Conservation (phyloP, 1,284 basidiomycete species). For the Malassezia nana region DNA sequence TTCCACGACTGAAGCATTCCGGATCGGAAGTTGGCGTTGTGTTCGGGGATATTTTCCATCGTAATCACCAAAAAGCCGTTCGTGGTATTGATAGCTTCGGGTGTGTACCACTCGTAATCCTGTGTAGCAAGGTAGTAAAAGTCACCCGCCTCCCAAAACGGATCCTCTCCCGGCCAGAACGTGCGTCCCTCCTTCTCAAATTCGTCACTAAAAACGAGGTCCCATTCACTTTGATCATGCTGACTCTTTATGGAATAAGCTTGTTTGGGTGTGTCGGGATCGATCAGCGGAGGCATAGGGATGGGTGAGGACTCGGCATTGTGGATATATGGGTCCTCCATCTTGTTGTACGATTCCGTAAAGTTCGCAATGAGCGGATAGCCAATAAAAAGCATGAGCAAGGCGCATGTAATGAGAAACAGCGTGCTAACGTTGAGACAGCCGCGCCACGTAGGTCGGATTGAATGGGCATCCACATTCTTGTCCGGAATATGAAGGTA, state of each 20-base stretch:
- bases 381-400: conserved; percentile 43
- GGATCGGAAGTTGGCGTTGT: conserved; percentile 42
- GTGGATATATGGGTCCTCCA: neutral
- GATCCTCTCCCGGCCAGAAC: conserved; percentile 50
- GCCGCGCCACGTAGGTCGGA: conserved; percentile 27
- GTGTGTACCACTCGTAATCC: conserved; percentile 49
- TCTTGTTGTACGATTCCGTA: conserved; percentile 21
- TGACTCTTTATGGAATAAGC: conserved; percentile 22
- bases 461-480: conserved; percentile 28
- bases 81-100: conserved; percentile 39
- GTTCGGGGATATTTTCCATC: conserved; percentile 25
- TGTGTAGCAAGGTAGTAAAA: conserved; percentile 45
- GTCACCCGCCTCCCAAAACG: conserved; percentile 44
- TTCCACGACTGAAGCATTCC: conserved; percentile 49
- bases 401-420: conserved; percentile 24
- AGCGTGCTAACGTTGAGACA: conserved; percentile 37
- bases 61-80: conserved; percentile 32
- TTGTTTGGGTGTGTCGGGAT: conserved; percentile 27
- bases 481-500: conserved; percentile 31
- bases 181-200: conserved; percentile 59
- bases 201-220: conserved; percentile 66
- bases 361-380: conserved; percentile 41
- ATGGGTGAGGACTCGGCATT: neutral
- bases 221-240: conserved; percentile 20
- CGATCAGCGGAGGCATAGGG: conserved; percentile 22